Base-by-base conservation (phyloP, 768 basidiomycete species). In the Boletus coccyginus region DNA sequence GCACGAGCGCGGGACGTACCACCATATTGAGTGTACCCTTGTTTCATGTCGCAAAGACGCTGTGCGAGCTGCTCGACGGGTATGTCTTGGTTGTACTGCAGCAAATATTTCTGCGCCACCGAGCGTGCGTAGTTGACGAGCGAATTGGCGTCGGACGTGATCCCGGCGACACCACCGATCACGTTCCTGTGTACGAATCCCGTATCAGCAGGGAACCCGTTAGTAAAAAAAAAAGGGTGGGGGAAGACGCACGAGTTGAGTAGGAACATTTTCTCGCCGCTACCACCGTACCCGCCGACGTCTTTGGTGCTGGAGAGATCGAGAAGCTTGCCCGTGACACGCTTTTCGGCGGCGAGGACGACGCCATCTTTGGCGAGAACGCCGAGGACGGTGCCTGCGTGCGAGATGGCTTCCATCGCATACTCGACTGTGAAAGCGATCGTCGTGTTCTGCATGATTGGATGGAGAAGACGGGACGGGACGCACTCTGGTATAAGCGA, bases 341-440 rank as follows among this genome's bases (percentile, higher is more conserved):
- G 97, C 83, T 96, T 96, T 82, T 99, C 92, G 7, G 90, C 94
- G 0, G 92, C 94, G 3, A 96, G 79, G 10, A 96, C 92, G 17
- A 96, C 90, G 1, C 94, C 94, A 60, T 94, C 90, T 64, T 85
- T 89, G 31, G 94, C 92, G 31, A 95, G 81, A 53, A 95, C 88
- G 41, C 92, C 94, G n/a, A 96, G 83, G 44, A 96, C 94, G 41
- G 93, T 91, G 52, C 92, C 92, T 19, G 93, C 94, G 66, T 94
- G 90, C 31, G 94, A 97, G 79, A 98, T 98, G 56, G 94, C 94
- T 71, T 98, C 97, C 93, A 98, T 97, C 43, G 96, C 96, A 83
- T 99, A 99, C 78, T 99, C 96, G 78, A 98, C 96, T 96, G 64
- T 46, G 33, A 9, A 27, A 27, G 52, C 6, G 46, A 46, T 50